Evolutionary conservation across 1,139 yeast genomes (phyloP).

Genomic region (Zygosaccharomyces sapae): DNA sequence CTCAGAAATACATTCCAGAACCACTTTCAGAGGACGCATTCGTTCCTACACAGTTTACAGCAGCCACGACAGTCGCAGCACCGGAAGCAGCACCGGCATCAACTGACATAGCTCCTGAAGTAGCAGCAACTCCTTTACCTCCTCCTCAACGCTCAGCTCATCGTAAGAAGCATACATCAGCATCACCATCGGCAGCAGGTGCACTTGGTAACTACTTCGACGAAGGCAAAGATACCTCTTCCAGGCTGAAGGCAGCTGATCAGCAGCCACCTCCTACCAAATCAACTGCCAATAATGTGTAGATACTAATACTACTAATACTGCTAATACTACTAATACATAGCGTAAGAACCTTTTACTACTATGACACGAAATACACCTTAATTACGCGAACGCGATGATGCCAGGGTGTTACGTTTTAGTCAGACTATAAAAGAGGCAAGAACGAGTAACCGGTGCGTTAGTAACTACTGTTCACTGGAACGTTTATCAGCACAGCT

Average conservation of each 20-base stretch:
- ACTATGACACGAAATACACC: constrained; percentile 4
- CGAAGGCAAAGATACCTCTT: constrained; percentile 37
- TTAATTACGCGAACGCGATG: constrained; percentile 1
- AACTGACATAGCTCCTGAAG: not conserved
- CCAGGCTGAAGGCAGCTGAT: constrained; percentile 16
- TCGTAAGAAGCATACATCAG: constrained; percentile 11
- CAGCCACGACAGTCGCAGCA: not conserved
- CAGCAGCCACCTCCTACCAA: constrained; percentile 4
- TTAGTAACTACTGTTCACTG: not conserved
- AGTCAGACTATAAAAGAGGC: constrained; percentile 3
- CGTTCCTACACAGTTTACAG: constrained; percentile 15
- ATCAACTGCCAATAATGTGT: not conserved
- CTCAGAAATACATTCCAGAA: constrained; percentile 7
- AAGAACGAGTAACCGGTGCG: not conserved
- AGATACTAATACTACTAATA: not conserved
- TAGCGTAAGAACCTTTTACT: not conserved
- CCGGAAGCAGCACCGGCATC: not conserved
- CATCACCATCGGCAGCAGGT: constrained; percentile 6
- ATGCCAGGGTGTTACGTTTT: constrained; percentile 15
- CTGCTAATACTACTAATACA: not conserved
- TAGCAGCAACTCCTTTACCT: constrained; percentile 12
- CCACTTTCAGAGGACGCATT: constrained; percentile 19
- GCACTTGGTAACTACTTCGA: constrained; percentile 37
- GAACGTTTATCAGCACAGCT: not conserved
- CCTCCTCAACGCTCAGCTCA: constrained; percentile 12